Percentiles rank a stretch among this genome's conserved stretches.
Conservation (phyloP, 768 basidiomycete species). For the Leccinum uliginosum region DNA sequence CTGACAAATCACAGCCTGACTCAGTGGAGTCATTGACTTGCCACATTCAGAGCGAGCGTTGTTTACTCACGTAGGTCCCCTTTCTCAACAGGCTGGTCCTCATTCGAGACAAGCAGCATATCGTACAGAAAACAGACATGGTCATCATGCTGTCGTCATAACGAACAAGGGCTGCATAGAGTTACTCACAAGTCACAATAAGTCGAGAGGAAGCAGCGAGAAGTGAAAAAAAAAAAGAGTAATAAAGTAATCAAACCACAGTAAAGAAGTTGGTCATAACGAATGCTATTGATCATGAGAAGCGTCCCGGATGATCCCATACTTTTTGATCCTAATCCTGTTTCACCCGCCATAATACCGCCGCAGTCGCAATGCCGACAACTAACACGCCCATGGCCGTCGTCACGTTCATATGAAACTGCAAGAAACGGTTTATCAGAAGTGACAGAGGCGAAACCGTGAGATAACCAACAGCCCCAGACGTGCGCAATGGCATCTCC, state of each 20-base stretch:
- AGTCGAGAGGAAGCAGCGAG: slow-evolving; percentile 11
- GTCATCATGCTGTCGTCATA: slow-evolving; percentile 19
- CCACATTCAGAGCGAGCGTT: neutral
- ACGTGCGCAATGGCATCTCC: slow-evolving; percentile 15
- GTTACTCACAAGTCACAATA: slow-evolving; percentile 24
- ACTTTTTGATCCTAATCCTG: slow-evolving; percentile 29
- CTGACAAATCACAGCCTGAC: slow-evolving; percentile 8
- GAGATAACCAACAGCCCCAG: slow-evolving; percentile 29
- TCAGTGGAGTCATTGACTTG: neutral
- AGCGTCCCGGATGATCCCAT: slow-evolving; percentile 16
- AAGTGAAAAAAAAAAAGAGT: slow-evolving; percentile 1
- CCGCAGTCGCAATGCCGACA: slow-evolving; percentile 63
- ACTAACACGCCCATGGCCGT: slow-evolving; percentile 64
- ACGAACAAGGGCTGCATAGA: slow-evolving; percentile 19
- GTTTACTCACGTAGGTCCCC: neutral
- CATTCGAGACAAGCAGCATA: neutral
- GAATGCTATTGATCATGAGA: slow-evolving; percentile 4
- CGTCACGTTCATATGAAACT: slow-evolving; percentile 32
- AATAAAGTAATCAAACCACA: slow-evolving; percentile 29
- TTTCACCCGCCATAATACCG: slow-evolving; percentile 70
- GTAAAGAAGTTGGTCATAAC: slow-evolving; percentile 14
- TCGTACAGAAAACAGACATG: neutral
- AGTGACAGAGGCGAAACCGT: slow-evolving; percentile 4
- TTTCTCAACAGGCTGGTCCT: neutral
- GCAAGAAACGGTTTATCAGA: slow-evolving; percentile 24